Evolutionary conservation across 768 basidiomycete species (phyloP), one percentile per base, ranked within the genome.

Genomic region (Termitomyces sp.): DNA sequence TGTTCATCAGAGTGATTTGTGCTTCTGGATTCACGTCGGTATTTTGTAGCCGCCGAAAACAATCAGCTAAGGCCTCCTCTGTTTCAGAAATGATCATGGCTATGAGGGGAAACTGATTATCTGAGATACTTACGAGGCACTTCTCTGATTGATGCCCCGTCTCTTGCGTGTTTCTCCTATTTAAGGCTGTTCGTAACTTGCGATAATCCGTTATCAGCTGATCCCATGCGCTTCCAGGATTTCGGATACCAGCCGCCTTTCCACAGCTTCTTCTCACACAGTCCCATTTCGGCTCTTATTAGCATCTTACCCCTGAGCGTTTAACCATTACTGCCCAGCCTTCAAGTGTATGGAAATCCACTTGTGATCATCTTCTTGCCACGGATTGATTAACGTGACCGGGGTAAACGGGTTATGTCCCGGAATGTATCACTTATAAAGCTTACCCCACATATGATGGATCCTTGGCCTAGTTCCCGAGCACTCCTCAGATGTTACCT

Each of bases 131-230:
- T 58, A 31, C 18, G 12, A 22, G 9, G 24, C 13, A 16, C 58
- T 61, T 59, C 58, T 56, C 31, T 61, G 63, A 63, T 61, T 59
- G 60, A 64, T 64, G 58, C 44, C 34, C 33, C 51, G 34, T 46
- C 45, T 42, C 44, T 30, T 49, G 5, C 34, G 31, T 24, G 57
- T 59, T 59, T 46, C 33, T 48, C 6, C 16, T 11, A 33, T 20
- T 7, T 18, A 58, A 58, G 57, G 62, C 62, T 58, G 59, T 61
- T 31, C 54, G 12, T 48, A 20, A 52, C 36, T 6, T 41, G 37
- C 24, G 31, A 42, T 42, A 20, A 49, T 51, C 42, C 31, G 42
- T 42, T 13, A 55, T 24, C 11, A 20, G 33, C 22, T 54, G 54
- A 57, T 60, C 20, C 33, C 22, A 24, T 34, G 51, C 1, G 12